Evolutionary conservation across 371 early-diverging fungal genomes (phyloP).

Genomic region (Mortierella sp.): DNA sequence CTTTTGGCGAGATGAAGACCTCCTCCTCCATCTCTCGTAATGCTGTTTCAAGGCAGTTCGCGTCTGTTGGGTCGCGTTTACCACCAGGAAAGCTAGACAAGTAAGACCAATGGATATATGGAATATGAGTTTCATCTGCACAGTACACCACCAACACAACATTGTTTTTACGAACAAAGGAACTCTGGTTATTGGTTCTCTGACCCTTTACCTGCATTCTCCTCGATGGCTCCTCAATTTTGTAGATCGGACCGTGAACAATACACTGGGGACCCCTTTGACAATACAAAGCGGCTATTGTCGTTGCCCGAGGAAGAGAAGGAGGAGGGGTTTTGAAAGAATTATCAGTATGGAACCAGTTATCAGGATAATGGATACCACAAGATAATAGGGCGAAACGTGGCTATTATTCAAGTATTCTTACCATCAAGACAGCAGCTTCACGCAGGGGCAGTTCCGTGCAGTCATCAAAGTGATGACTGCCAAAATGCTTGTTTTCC

Average conservation of each 20-base stretch:
- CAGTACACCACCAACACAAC: too few species aligned
- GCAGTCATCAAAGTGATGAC: conserved; percentile 50
- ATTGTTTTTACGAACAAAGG: too few species aligned
- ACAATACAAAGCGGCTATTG: conserved; percentile 72
- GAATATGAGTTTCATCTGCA: conserved; percentile 2
- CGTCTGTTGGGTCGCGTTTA: conserved; percentile 71
- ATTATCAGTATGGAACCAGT: too few species aligned
- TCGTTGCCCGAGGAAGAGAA: neutral
- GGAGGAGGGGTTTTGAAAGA: neutral
- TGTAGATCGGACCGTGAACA: conserved; percentile 84
- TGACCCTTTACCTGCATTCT: conserved; percentile 76
- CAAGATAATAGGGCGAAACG: too few species aligned
- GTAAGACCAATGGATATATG: neutral
- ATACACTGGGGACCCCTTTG: conserved; percentile 70
- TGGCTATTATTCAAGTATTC: too few species aligned
- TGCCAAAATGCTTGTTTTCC: conserved; percentile 8
- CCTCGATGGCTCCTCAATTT: conserved; percentile 81
- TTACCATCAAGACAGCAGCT: conserved; percentile 50
- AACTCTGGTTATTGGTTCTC: too few species aligned
- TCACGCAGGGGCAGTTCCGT: conserved; percentile 46
- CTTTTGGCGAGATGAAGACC: conserved; percentile 64
- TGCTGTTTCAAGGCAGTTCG: conserved; percentile 71
- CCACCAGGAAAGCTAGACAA: conserved; percentile 76
- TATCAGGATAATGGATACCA: too few species aligned
- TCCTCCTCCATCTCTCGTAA: conserved; percentile 90